Conservation (phyloP, 2,329 filamentous ascomycete species). For the Colletotrichum orbiculare region DNA sequence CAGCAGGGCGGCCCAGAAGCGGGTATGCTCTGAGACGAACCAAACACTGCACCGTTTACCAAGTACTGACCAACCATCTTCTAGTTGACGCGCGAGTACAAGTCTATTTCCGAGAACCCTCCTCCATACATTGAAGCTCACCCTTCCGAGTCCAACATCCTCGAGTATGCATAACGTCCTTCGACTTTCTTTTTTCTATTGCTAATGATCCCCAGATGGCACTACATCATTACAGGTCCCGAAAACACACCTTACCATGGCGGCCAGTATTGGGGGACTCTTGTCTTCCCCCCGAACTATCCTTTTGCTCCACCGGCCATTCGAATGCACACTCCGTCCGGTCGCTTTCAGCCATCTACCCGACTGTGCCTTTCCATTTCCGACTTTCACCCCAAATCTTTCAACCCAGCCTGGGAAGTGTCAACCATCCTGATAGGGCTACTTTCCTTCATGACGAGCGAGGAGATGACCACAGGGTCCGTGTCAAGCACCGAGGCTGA, state of each 20-base stretch:
- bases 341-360: conserved; percentile 92
- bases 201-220: conserved; percentile 71
- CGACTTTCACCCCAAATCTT: conserved; percentile 97
- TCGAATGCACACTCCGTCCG: conserved; percentile 97
- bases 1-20: conserved; percentile 78
- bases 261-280: conserved; percentile 97
- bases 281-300: conserved; percentile 96
- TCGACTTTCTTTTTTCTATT: not conserved
- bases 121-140: conserved; percentile 91
- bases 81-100: conserved; percentile 72
- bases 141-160: conserved; percentile 89
- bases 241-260: conserved; percentile 93
- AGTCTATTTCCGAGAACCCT: conserved; percentile 75
- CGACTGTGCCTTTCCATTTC: conserved; percentile 94
- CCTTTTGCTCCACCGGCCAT: conserved; percentile 97
- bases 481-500: conserved; percentile 82
- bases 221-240: conserved; percentile 94
- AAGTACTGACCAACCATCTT: conserved; percentile 43
- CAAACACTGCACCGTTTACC: not conserved
- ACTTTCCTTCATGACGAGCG: conserved; percentile 96
- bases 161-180: conserved; percentile 70
- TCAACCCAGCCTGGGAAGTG: conserved; percentile 98
- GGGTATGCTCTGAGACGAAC: conserved; percentile 57
- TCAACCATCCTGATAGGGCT: conserved; percentile 95
- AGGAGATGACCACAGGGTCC: conserved; percentile 97